Evolutionary conservation across 176 grass and related monocot genomes (phyloP), one percentile per base, ranked within the genome.

Genomic region (Echinochloa phyllopogon): DNA sequence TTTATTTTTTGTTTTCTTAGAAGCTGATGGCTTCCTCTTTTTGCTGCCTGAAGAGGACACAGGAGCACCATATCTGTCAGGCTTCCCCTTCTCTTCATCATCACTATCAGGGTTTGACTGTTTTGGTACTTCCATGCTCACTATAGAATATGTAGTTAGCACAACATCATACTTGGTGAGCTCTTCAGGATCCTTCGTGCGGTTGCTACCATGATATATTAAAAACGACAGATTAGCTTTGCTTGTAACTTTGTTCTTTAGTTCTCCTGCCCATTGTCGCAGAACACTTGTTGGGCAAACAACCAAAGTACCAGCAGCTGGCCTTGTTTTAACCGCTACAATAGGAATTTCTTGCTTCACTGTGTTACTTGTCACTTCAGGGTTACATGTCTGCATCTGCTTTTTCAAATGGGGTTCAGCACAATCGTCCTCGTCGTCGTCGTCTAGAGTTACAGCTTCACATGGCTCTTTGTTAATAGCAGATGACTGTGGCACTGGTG

Each of bases 251-350:
- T 89, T 99, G 53, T 55, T 99, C 69, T 92, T 87, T 49, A 99
- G 87, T 91, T 99, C 97, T 50, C 95, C 97, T 42, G 91, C 97
- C 97, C 97, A 99, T 62, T 99, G 97, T 37, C 94, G 81, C 71
- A 99, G 84, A 83, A 99, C 97, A 89, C 94, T 99, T 51, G 97
- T 99, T n/a, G 97, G 97, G 79, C 94, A 99, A 82, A 99, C 97
- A 69, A 99, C 97, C 74, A 99, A 86, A 89, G 97, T 99, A 24
- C 97, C 97, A 80, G 97, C 97, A 85, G 97, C 89, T 62, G 92
- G 94, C 71, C 97, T 93, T 21, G 82, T 74, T 76, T 86, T 92
- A 52, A 92, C 39, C 25, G 68, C 37, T 72, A 88, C 37, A 63
- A 88, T 20, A 81, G 60, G 83, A 70, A 52, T 92, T 69, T 92